Evolutionary conservation across 2,329 filamentous ascomycete genomes (phyloP), one percentile per base, ranked within the genome.

Genomic region (Pseudogymnoascus sp.): DNA sequence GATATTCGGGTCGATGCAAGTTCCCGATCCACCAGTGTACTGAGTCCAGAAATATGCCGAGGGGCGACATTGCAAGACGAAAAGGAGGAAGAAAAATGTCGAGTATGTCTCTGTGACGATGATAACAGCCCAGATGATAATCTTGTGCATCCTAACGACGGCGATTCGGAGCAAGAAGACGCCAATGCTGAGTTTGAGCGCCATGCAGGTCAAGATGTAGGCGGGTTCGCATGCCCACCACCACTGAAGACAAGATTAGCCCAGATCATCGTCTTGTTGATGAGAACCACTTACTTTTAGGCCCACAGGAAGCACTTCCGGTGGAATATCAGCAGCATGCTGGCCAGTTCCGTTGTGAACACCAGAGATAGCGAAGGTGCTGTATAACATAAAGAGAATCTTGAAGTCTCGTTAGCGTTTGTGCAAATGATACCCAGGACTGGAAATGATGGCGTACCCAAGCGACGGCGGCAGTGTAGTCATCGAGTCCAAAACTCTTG

Each of bases 11-110:
- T 76, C 64, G 15, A 80, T 66, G 65, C 81, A 82, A 1, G 63
- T 72, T 0, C 79, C 79, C 0, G 64, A 61, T 2, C 68, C 68
- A 0, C 70, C 73, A n/a, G 72, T 66, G 9, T 74, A 68, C 65
- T 74, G 76, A 51, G 74, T 68, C 79, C 81, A 84, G 67, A 82
- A 83, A 65, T 74, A 80, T 5, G 72, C 73, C 1, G 78, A 68
- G 0, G 81, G 81, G 0, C 65, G 71, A 70, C 81, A 84, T 66
- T 83, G 81, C 13, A 83, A 75, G 0, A 80, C 65, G 5, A 79
- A 75, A 63, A 81, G 69, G 67, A 81, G 77, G 69, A 80, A 79
- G 68, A 76, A 76, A 58, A 73, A 66, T 55, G 73, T 62, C 51
- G 73, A 72, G 66, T 76, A 79, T 9, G 73, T 3, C 2, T 71